Base-by-base conservation (phyloP, 345 rosid species). In the Limnanthes douglasii region DNA sequence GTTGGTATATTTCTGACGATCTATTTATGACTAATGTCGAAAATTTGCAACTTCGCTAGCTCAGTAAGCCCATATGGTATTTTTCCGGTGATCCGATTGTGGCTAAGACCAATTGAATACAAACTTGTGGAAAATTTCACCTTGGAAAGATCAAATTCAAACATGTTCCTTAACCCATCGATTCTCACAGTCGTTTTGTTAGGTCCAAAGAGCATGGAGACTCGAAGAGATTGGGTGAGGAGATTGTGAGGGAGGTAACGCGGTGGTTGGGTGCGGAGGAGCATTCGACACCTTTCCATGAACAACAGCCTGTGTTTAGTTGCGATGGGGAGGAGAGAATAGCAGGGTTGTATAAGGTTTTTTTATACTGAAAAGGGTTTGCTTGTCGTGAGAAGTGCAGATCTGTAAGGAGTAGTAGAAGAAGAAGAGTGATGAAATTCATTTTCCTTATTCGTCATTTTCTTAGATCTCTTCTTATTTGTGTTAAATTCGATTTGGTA, bases 281-380 rank as follows among this genome's bases (percentile, higher is more conserved):
- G 50, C 96, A 86, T 11, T 57, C 50, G 11, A 88, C 74, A 6
- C 60, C 57, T 55, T 72, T 60, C 95, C 95, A 88, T n/a, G n/a
- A n/a, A 4, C 25, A 33, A 54, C 93, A 82, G 57, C 94, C 81
- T 50, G 75, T 92, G 5, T 70, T 48, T 43, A 34, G 43, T 3
- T 72, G 59, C 3, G 55, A 26, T 94, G 94, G 78, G 0, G 96
- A 74, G 49, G 84, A 67, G 29, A 77, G 60, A 13, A 64, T 54
- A 26, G 62, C 66, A 24, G 92, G 92, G 46, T 80, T 54, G 40
- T 71, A 63, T 1, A 76, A 59, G 20, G 66, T 36, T 22, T 56
- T 35, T 45, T 74, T 74, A 51, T 76, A 71, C 5, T 62, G 60
- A 18, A 85, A 22, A 85, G 90, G 41, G 59, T 69, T 10, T 47